Conservation (phyloP, 805 yeast genomes). For the Suhomyces sp. region DNA sequence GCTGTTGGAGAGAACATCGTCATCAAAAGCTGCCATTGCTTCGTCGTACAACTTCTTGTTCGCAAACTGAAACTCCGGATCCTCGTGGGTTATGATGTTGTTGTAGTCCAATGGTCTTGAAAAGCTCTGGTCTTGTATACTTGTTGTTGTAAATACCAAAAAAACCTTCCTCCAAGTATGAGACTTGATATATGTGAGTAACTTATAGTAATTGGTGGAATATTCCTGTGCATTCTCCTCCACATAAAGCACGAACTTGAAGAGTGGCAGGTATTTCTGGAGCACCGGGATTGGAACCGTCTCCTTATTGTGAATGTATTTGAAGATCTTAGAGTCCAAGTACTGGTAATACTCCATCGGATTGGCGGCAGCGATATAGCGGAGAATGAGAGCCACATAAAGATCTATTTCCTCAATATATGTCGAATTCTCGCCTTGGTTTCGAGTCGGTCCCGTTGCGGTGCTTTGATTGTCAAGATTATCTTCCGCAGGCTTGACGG, state of each 20-base stretch:
- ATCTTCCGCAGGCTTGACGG: no score
- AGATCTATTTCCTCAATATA: constrained; percentile 34
- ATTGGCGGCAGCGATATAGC: constrained; percentile 38
- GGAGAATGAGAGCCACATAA: constrained; percentile 29
- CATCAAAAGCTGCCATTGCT: constrained; percentile 31
- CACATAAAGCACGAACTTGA: constrained; percentile 32
- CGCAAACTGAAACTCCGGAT: constrained; percentile 22
- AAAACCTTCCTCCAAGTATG: constrained; percentile 38
- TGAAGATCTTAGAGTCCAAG: constrained; percentile 24
- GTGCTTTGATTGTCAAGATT: no score
- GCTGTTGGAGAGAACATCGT: constrained; percentile 12
- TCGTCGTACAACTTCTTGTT: constrained; percentile 34
- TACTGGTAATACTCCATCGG: constrained; percentile 32
- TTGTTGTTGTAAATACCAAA: constrained; percentile 29
- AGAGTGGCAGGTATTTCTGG: constrained; percentile 34
- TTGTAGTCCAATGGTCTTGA: constrained; percentile 38
- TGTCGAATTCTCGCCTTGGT: no score
- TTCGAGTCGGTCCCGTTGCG: no score
- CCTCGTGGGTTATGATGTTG: constrained; percentile 17
- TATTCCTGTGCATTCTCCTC: constrained; percentile 21
- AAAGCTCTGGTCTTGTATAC: constrained; percentile 36
- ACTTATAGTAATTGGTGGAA: constrained; percentile 21
- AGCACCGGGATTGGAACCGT: constrained; percentile 26
- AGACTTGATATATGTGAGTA: constrained; percentile 29
- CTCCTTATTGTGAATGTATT: constrained; percentile 23